Percentiles rank a stretch among this genome's conserved stretches.
phyloP scores from a whole-genome alignment of 2,329 filamentous ascomycete genomes.

The Microdochium bolleyi region DNA sequence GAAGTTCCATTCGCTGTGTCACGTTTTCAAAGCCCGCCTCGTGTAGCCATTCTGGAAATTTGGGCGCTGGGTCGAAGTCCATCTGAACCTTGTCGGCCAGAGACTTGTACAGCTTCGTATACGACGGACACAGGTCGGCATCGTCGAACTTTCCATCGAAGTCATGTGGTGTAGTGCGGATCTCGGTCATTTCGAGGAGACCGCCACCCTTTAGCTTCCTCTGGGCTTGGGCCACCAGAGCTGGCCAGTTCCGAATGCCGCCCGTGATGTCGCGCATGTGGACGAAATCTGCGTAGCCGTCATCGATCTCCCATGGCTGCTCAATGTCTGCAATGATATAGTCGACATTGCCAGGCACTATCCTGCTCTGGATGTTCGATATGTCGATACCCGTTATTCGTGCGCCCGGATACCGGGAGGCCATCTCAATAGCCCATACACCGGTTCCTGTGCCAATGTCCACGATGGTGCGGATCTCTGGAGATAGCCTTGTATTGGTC shows the following conservation, averaged over 20 bases:
- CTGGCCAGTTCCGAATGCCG: slow-evolving; percentile 33
- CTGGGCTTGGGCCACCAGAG: slow-evolving; percentile 25
- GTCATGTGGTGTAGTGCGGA: slow-evolving; percentile 30
- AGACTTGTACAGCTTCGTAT: slow-evolving; percentile 20
- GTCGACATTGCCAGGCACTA: slow-evolving; percentile 49
- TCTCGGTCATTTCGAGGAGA: slow-evolving; percentile 34
- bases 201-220: slow-evolving; percentile 33
- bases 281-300: slow-evolving; percentile 28
- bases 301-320: slow-evolving; percentile 28
- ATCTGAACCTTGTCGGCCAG: slow-evolving; percentile 20
- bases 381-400: slow-evolving; percentile 32
- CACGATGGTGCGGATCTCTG: slow-evolving; percentile 21
- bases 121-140: slow-evolving; percentile 23
- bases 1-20: slow-evolving; percentile 29
- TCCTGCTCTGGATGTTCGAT: slow-evolving; percentile 28
- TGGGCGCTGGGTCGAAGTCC: slow-evolving; percentile 30
- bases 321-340: slow-evolving; percentile 53
- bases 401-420: slow-evolving; percentile 27
- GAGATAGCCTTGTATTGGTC: slow-evolving; percentile 16
- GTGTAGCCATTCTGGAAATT: slow-evolving; percentile 22
- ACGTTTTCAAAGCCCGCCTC: slow-evolving; percentile 30
- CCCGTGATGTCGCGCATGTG: slow-evolving; percentile 35
- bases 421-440: slow-evolving; percentile 34
- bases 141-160: slow-evolving; percentile 23
- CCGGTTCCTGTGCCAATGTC: slow-evolving; percentile 35